phyloP scores from a whole-genome alignment of 2,329 filamentous ascomycete species.

The Xylariaceae sp. region DNA sequence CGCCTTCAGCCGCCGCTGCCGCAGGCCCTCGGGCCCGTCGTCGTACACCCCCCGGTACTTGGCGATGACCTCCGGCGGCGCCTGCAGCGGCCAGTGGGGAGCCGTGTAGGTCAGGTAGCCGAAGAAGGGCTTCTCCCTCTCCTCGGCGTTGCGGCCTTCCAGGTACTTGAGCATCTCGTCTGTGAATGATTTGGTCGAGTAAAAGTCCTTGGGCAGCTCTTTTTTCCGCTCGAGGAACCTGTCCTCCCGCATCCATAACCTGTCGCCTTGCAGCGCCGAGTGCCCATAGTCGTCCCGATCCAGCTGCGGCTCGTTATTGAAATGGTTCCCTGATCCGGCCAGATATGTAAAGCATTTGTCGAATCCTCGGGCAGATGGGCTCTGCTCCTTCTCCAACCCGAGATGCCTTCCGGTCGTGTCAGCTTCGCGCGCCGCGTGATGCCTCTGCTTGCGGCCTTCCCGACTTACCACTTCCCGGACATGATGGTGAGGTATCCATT shows the following conservation, averaged over 20 bases:
- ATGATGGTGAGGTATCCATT: conserved; percentile 25
- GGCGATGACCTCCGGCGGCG: conserved; percentile 35
- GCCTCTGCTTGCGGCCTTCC: not conserved
- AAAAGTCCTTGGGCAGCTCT: conserved; percentile 1
- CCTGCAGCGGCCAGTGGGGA: conserved; percentile 46
- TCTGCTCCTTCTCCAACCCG: conserved; percentile 25
- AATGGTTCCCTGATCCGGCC: conserved; percentile 42
- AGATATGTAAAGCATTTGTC: conserved; percentile 33
- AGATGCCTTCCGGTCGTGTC: conserved; percentile 21
- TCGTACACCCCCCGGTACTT: conserved; percentile 43
- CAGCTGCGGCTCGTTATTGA: conserved; percentile 40
- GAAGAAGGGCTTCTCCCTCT: conserved; percentile 37
- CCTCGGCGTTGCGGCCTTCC: conserved; percentile 23
- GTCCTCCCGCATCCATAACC: conserved; percentile 2
- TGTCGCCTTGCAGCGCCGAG: not conserved
- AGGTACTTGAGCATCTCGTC: conserved; percentile 24
- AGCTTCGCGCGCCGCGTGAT: not conserved
- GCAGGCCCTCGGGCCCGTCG: conserved; percentile 39
- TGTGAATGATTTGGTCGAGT: conserved; percentile 32
- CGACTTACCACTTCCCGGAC: conserved; percentile 2
- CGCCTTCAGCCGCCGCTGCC: conserved; percentile 32
- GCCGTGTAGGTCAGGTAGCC: conserved; percentile 40
- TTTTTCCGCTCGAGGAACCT: conserved; percentile 2
- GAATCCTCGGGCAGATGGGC: conserved; percentile 32
- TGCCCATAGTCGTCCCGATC: conserved; percentile 7